Conservation (phyloP, 768 basidiomycete species). For the Pisolithus tinctorius region DNA sequence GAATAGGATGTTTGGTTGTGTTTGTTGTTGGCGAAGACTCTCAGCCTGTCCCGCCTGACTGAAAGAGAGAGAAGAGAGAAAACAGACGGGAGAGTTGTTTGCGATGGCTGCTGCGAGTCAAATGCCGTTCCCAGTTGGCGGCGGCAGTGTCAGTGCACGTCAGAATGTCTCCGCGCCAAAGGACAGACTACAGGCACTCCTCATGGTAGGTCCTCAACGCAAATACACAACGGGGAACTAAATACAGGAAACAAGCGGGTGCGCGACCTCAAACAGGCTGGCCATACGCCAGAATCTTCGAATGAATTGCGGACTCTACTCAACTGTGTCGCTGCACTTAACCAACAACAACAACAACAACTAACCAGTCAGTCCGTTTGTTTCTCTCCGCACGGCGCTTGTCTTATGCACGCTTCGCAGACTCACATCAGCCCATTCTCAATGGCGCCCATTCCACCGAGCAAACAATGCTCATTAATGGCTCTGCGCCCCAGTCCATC, state of each 20-base stretch:
- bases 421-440: constrained; percentile 11
- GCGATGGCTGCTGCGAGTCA: too few relatives aligned
- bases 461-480: constrained; percentile 20
- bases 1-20: neutral
- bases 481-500: constrained; percentile 28
- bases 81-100: too few relatives aligned
- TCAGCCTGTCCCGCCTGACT: too few relatives aligned
- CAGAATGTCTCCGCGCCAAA: constrained; percentile 11
- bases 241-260: constrained; percentile 28
- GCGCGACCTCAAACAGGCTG: constrained; percentile 35
- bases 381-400: neutral
- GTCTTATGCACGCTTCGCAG: constrained; percentile 23
- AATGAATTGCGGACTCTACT: constrained; percentile 38
- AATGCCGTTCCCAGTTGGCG: too few relatives aligned
- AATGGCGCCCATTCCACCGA: constrained; percentile 18
- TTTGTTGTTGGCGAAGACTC: too few relatives aligned
- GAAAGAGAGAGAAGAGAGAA: too few relatives aligned
- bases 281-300: constrained; percentile 39
- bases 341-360: constrained; percentile 13
- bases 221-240: too few relatives aligned
- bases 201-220: constrained; percentile 7
- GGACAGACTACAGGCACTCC: constrained; percentile 20
- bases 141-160: neutral
- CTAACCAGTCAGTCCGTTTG: constrained; percentile 26
- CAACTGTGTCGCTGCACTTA: constrained; percentile 30